Evolutionary conservation across 169 alveolate species (phyloP).

Genomic region (Plasmodium falciparum): DNA sequence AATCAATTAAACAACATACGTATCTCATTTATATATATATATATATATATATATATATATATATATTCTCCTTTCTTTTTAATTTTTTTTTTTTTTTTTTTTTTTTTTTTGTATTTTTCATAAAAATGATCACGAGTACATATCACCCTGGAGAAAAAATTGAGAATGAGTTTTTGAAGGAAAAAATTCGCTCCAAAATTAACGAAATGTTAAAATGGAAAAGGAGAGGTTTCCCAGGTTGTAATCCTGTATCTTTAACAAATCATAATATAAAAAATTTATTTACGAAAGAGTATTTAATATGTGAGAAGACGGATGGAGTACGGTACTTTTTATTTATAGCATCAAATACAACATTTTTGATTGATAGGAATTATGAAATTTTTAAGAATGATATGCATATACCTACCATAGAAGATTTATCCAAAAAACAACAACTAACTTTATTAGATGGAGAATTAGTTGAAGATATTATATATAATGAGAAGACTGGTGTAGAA

Average conservation of each 20-base stretch:
- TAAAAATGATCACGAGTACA: slow-evolving; percentile 29
- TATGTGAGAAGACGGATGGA: slow-evolving; percentile 94
- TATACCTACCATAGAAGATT: slow-evolving; percentile 86
- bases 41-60: no score
- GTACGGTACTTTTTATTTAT: slow-evolving; percentile 89
- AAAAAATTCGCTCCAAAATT: slow-evolving; percentile 79
- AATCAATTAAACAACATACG: no score
- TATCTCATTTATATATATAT: no score
- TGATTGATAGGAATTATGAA: slow-evolving; percentile 90
- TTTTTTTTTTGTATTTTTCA: neutral
- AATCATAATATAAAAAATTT: slow-evolving; percentile 78
- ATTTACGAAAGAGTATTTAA: slow-evolving; percentile 88
- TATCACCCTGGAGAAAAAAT: slow-evolving; percentile 74
- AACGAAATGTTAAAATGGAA: slow-evolving; percentile 89
- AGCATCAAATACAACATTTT: slow-evolving; percentile 88
- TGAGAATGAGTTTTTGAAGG: slow-evolving; percentile 59
- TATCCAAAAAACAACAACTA: slow-evolving; percentile 86
- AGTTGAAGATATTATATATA: slow-evolving; percentile 81
- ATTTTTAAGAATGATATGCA: slow-evolving; percentile 86
- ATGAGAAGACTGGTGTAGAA: slow-evolving; percentile 43
- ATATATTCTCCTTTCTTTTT: no score
- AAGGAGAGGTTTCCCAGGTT: slow-evolving; percentile 90
- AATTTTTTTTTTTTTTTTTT: neutral
- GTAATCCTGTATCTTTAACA: slow-evolving; percentile 92
- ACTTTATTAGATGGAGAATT: slow-evolving; percentile 93